Evolutionary conservation across 1,284 basidiomycete species (phyloP).

Genomic region (Ustilago curta): DNA sequence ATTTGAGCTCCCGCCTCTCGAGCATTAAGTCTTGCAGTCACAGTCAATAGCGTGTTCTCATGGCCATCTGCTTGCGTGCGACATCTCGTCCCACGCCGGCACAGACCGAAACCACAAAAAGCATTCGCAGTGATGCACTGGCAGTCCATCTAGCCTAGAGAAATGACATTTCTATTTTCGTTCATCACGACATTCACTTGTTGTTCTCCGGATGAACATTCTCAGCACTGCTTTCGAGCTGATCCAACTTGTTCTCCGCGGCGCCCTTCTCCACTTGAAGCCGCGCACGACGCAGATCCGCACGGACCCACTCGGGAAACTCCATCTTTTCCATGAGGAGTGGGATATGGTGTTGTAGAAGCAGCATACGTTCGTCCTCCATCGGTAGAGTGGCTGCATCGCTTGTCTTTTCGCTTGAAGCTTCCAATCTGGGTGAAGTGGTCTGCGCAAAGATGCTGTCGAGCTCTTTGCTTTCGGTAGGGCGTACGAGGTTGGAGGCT

Average conservation of each 20-base stretch:
- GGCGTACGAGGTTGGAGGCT: slow-evolving; percentile 45
- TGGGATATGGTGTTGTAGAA: slow-evolving; percentile 37
- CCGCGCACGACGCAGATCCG: slow-evolving; percentile 46
- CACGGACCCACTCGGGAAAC: slow-evolving; percentile 45
- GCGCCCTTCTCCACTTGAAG: slow-evolving; percentile 42
- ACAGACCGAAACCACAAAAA: not conserved
- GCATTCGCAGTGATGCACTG: not conserved
- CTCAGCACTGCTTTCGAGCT: slow-evolving; percentile 44
- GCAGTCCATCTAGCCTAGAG: not conserved
- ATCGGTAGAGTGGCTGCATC: slow-evolving; percentile 1
- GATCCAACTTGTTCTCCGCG: slow-evolving; percentile 45
- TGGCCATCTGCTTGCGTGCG: not conserved
- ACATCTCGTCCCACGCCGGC: not conserved
- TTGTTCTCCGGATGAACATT: slow-evolving; percentile 23
- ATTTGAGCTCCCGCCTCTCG: slow-evolving; percentile 40
- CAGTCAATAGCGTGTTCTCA: not conserved
- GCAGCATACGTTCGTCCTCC: slow-evolving; percentile 42
- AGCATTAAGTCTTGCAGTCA: slow-evolving; percentile 7
- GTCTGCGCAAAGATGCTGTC: slow-evolving; percentile 46
- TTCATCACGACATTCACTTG: slow-evolving; percentile 7
- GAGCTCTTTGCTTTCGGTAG: slow-evolving; percentile 52
- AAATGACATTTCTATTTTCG: slow-evolving; percentile 3
- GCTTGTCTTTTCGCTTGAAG: slow-evolving; percentile 4
- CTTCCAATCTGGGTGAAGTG: slow-evolving; percentile 18
- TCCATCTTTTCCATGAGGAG: slow-evolving; percentile 46